Conservation (phyloP, 164 flowering plant species). For the Vitis rotundifolia region DNA sequence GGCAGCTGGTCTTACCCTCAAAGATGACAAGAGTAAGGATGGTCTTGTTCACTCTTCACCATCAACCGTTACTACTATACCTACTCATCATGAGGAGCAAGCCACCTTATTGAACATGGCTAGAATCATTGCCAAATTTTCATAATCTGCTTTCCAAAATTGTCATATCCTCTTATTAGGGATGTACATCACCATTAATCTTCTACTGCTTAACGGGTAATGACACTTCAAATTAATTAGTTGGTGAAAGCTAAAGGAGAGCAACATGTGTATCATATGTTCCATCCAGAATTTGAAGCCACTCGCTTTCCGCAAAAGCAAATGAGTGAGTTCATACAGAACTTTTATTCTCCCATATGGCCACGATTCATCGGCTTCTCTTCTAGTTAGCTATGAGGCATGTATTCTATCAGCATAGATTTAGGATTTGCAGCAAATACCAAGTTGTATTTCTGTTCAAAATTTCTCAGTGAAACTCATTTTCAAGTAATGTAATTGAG, state of each 20-base stretch:
- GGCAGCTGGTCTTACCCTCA: conserved; percentile 28
- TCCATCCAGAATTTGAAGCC: conserved; percentile 58
- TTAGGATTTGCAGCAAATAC: not conserved
- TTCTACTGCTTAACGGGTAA: too few species aligned
- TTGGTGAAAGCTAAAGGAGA: conserved; percentile 55
- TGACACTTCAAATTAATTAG: too few species aligned
- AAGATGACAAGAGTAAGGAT: conserved; percentile 23
- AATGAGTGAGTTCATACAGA: conserved; percentile 55
- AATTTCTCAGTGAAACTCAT: too few species aligned
- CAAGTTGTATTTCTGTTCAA: not conserved
- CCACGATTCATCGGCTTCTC: too few species aligned
- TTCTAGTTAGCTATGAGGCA: too few species aligned
- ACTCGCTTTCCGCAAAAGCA: conserved; percentile 49
- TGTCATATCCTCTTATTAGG: too few species aligned
- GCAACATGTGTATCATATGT: conserved; percentile 59
- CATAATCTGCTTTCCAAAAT: too few species aligned
- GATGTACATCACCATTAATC: too few species aligned
- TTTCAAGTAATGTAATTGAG: too few species aligned
- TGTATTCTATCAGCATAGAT: too few species aligned
- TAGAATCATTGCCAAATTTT: conserved; percentile 1
- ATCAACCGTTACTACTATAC: conserved; percentile 22
- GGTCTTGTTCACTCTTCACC: conserved; percentile 20
- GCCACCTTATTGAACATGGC: conserved; percentile 16
- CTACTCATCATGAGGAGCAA: conserved; percentile 28
- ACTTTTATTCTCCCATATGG: conserved; percentile 18